phyloP scores from a whole-genome alignment of 2,329 filamentous ascomycete species.

The Tolypocladium cylindrosporum region DNA sequence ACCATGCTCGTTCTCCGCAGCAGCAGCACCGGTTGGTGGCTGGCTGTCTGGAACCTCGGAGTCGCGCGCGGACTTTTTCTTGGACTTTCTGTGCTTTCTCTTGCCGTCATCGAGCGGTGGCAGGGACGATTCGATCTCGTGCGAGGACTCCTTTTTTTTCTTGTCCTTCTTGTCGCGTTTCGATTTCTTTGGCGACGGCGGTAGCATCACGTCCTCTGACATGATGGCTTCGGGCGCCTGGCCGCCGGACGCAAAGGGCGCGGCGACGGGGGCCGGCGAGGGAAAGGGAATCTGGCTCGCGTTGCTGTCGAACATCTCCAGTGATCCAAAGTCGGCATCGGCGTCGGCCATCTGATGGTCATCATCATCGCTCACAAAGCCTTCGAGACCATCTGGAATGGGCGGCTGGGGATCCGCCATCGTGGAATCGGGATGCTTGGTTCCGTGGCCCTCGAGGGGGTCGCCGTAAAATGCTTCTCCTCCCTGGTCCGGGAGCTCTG shows the following conservation, averaged over 20 bases:
- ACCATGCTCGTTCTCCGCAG: neutral
- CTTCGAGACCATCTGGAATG: constrained; percentile 12
- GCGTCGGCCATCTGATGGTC: constrained; percentile 10
- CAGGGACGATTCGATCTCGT: constrained; percentile 9
- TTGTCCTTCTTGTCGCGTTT: constrained; percentile 23
- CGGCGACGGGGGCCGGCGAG: constrained; percentile 12
- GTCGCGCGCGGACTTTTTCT: constrained; percentile 9
- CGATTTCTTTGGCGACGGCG: constrained; percentile 13
- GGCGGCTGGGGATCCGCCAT: neutral
- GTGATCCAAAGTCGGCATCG: constrained; percentile 22
- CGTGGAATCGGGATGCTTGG: neutral
- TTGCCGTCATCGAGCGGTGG: constrained; percentile 8
- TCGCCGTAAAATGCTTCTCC: neutral
- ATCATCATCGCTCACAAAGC: constrained; percentile 12
- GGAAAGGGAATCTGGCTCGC: constrained; percentile 18
- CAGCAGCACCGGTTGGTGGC: neutral
- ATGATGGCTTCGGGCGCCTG: constrained; percentile 20
- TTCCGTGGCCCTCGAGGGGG: constrained; percentile 9
- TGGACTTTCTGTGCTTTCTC: constrained; percentile 16
- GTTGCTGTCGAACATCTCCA: constrained; percentile 30
- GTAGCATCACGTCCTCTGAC: constrained; percentile 11
- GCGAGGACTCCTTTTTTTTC: constrained; percentile 12
- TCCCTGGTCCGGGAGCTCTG: neutral
- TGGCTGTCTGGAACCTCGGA: constrained; percentile 5
- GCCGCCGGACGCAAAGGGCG: constrained; percentile 5